Evolutionary conservation across 2,329 filamentous ascomycete species (phyloP).

Genomic region (Ilyonectria mors-panacis): DNA sequence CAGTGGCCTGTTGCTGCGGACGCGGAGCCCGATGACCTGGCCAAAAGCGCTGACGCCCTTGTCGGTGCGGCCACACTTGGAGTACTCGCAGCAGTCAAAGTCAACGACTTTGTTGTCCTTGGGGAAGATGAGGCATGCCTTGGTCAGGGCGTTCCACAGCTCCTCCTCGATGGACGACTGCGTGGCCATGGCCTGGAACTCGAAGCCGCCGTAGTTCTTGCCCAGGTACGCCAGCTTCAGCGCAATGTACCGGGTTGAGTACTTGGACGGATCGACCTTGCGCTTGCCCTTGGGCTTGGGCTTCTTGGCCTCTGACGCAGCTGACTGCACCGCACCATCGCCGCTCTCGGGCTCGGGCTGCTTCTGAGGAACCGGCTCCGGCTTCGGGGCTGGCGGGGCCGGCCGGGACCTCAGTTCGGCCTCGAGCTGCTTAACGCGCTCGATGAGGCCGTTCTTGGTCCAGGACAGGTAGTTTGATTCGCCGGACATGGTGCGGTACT

Average conservation of each 20-base stretch:
- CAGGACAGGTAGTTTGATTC: conserved; percentile 73
- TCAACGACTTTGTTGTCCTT: conserved; percentile 74
- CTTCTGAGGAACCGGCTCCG: conserved; percentile 24
- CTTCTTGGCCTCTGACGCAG: conserved; percentile 35
- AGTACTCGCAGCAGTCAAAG: conserved; percentile 90
- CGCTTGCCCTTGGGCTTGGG: conserved; percentile 61
- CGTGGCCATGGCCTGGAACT: conserved; percentile 82
- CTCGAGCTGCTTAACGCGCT: conserved; percentile 78
- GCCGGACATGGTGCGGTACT: conserved; percentile 50
- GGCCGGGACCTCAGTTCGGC: conserved; percentile 69
- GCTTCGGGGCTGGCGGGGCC: conserved; percentile 47
- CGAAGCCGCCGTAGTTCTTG: conserved; percentile 92
- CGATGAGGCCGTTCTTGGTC: conserved; percentile 78
- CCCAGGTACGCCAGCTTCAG: conserved; percentile 96
- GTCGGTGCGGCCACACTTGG: conserved; percentile 95
- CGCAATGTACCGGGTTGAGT: conserved; percentile 87
- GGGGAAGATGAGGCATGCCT: conserved; percentile 85
- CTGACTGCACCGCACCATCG: conserved; percentile 9
- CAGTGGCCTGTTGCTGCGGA: conserved; percentile 83
- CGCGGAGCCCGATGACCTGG: conserved; percentile 88
- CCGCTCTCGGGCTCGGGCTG: conserved; percentile 16
- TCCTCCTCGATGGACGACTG: conserved; percentile 92
- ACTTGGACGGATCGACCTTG: conserved; percentile 83
- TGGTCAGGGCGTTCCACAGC: conserved; percentile 91
- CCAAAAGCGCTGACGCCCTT: conserved; percentile 96